Conservation (phyloP, 2,329 filamentous ascomycete species). For the Drechmeria coniospora region DNA sequence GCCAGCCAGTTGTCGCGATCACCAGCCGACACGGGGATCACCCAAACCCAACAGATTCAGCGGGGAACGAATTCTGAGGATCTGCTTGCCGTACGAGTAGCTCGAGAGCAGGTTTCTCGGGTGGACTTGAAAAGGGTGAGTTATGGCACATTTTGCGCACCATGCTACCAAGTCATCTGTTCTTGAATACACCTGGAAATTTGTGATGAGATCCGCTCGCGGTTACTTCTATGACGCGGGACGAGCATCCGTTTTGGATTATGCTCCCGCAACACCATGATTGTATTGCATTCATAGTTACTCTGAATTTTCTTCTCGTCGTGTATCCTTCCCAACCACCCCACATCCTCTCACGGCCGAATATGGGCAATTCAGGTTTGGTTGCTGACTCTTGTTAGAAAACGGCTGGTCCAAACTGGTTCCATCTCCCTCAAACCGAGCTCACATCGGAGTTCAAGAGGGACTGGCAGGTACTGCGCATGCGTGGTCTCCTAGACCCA, state of each 20-base stretch:
- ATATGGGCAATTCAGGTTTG: not conserved
- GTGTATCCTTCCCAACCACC: not conserved
- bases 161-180: too few species aligned
- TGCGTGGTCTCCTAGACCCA: constrained; percentile 77
- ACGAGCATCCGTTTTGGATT: constrained; percentile 25
- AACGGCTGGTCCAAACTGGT: constrained; percentile 73
- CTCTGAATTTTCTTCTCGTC: constrained; percentile 35
- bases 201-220: constrained; percentile 25
- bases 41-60: too few species aligned
- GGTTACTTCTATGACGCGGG: constrained; percentile 23
- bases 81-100: constrained; percentile 6
- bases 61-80: too few species aligned
- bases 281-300: constrained; percentile 52
- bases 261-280: constrained; percentile 44
- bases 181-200: constrained; percentile 2
- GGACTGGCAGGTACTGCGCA: constrained; percentile 76
- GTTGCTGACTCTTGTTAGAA: constrained; percentile 12
- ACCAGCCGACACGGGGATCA: too few species aligned
- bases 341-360: not conserved
- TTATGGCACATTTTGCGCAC: too few species aligned
- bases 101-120: constrained; percentile 1
- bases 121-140: not conserved
- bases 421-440: constrained; percentile 69
- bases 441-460: constrained; percentile 75
- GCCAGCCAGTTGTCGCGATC: too few species aligned